Evolutionary conservation across 1,139 yeast species (phyloP), one percentile per base, ranked within the genome.

Genomic region (Yamadazyma membranifaciens): DNA sequence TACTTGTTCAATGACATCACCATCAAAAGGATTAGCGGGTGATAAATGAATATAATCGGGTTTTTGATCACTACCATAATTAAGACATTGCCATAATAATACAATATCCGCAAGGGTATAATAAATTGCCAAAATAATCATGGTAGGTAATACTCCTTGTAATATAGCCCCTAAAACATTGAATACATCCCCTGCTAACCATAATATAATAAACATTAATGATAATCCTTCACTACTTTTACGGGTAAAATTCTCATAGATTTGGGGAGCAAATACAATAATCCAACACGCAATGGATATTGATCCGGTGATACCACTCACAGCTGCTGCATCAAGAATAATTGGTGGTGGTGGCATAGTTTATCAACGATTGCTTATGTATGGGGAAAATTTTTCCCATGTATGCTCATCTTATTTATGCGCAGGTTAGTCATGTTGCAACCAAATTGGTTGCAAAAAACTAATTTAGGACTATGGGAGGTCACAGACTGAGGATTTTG

Each of bases 221-320:
- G 96, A 87, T 27, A 91, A 72, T 1, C 98, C 97, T 45, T 89
- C 96, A 2, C 95, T 80, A 28, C 89, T 81, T 59, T 86, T 82
- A 56, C 97, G 71, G 46, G 76, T 75, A 59, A 87, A 89, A 41
- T 91, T 91, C 59, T 92, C 97, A 61, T 88, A 91, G 34, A 92
- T 84, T 59, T 92, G 98, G 12, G 98, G 98, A 31, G 96, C 95
- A 69, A 92, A 92, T 17, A 92, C 98, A 40, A 92, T 89, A 47
- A 92, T 85, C 98, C 98, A 92, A 61, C 98, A 92, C 14, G 97
- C 96, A 34, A 92, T 78, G 13, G 98, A 91, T 36, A 92, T 87
- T 17, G 95, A 85, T 53, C 96, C 96, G 16, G 92, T 79, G 45
- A 88, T 85, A 4, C 95, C 96, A 57, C 94, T 84, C 31, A 88